Percentiles rank a stretch among this genome's conserved stretches.
Conservation (phyloP, 306 rosid species). For the Quercus robur region DNA sequence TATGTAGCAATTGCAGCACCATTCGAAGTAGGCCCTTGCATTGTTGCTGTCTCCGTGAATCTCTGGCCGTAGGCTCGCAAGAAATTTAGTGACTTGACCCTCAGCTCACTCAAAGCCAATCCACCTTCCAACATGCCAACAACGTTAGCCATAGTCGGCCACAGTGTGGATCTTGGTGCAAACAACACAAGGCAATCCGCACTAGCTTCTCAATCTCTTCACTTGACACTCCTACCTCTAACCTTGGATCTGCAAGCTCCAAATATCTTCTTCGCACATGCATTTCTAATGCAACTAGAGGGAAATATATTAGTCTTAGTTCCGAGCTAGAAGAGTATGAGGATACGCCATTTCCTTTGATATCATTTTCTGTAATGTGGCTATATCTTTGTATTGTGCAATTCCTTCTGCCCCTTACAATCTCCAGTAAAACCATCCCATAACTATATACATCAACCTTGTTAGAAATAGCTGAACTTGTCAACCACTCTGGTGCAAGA, state of each 20-base stretch:
- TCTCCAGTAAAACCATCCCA: no score
- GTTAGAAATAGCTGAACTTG: no score
- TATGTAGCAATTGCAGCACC: slow-evolving; percentile 31
- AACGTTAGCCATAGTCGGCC: no score
- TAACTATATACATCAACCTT: no score
- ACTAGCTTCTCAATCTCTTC: slow-evolving; percentile 36
- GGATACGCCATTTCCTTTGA: slow-evolving; percentile 44
- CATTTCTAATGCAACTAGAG: slow-evolving; percentile 76
- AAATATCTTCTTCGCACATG: slow-evolving; percentile 67
- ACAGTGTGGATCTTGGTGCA: no score
- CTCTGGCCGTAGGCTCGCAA: no score
- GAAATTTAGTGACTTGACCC: no score
- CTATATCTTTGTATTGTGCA: slow-evolving; percentile 23
- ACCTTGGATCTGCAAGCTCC: slow-evolving; percentile 67
- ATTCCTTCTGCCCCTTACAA: no score
- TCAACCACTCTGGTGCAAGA: no score
- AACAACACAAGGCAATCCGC: no score
- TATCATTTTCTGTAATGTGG: slow-evolving; percentile 56
- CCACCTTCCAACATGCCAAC: no score
- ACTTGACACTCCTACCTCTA: slow-evolving; percentile 59
- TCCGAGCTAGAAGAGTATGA: slow-evolving; percentile 46
- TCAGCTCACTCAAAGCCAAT: no score
- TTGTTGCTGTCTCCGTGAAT: slow-evolving; percentile 52
- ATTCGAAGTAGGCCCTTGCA: slow-evolving; percentile 19
- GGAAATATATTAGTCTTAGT: slow-evolving; percentile 53